A percentile compares a stretch with the other conserved stretches of the same genome.
Conservation (phyloP, 495 filamentous ascomycete genomes). For the Aspergillus leporis region DNA sequence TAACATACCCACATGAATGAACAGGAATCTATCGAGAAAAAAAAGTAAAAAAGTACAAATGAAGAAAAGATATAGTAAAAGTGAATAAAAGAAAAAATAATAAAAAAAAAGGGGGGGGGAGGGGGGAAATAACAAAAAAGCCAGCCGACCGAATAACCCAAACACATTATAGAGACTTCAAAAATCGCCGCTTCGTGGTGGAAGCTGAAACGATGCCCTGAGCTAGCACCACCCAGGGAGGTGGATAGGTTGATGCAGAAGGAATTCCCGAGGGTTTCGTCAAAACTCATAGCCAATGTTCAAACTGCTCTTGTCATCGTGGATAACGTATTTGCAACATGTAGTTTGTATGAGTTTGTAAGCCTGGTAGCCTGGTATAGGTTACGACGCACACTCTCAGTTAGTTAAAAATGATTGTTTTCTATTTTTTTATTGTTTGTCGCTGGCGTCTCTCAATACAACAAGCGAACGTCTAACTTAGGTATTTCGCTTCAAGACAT, state of each 20-base stretch:
- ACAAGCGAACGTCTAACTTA: slow-evolving; percentile 8
- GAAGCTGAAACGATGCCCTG: not conserved
- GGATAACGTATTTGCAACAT: not conserved
- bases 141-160: not conserved
- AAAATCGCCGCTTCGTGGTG: not conserved
- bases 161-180: not conserved
- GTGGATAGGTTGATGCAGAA: not conserved
- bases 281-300: not conserved
- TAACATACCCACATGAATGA: slow-evolving; percentile 1
- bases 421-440: not conserved
- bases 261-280: not conserved
- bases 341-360: not conserved
- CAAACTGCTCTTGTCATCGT: not conserved
- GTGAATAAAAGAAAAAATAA: no score
- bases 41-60: not conserved
- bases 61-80: no score
- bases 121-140: not conserved
- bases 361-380: not conserved
- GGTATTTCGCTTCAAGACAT: slow-evolving; percentile 34
- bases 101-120: not conserved
- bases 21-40: not conserved
- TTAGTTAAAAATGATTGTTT: not conserved
- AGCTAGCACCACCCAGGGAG: not conserved
- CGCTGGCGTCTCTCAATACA: not conserved
- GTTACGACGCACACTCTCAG: not conserved